These are phyloP conservation scores for Coccomyxa sp. DNA, from an alignment of 139 green algal genomes.

Conservation along the genomic window DNA sequence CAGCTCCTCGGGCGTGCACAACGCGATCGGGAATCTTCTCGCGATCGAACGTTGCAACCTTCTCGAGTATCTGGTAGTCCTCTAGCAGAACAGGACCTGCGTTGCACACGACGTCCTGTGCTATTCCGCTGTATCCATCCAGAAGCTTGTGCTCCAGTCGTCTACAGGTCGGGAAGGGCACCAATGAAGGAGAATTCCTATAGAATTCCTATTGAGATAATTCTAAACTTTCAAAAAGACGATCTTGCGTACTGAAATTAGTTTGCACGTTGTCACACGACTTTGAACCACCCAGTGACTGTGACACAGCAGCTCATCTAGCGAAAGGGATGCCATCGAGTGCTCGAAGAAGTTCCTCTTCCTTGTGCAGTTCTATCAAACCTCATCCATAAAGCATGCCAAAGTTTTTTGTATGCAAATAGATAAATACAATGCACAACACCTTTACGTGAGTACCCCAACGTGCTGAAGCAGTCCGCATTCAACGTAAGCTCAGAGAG, in stretches of 20 bases:
- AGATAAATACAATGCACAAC: not conserved
- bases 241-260: not conserved
- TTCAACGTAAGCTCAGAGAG: not conserved
- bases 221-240: not conserved
- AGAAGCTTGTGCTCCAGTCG: not conserved
- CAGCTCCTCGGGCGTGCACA: constrained; percentile 24
- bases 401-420: not conserved
- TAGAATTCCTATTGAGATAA: not conserved
- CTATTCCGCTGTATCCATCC: not conserved
- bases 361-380: not conserved
- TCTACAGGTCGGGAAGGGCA: not conserved
- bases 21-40: constrained; percentile 42
- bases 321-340: too few species aligned
- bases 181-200: not conserved
- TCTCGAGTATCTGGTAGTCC: constrained; percentile 45
- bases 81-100: constrained; percentile 35
- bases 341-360: too few species aligned
- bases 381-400: not conserved
- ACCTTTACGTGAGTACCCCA: not conserved
- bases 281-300: too few species aligned
- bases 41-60: constrained; percentile 21
- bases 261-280: not conserved
- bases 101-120: constrained; percentile 21
- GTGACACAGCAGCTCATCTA: too few species aligned
- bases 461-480: not conserved